Conservation (phyloP, 2,329 filamentous ascomycete genomes). For the Diaporthe helianthi region DNA sequence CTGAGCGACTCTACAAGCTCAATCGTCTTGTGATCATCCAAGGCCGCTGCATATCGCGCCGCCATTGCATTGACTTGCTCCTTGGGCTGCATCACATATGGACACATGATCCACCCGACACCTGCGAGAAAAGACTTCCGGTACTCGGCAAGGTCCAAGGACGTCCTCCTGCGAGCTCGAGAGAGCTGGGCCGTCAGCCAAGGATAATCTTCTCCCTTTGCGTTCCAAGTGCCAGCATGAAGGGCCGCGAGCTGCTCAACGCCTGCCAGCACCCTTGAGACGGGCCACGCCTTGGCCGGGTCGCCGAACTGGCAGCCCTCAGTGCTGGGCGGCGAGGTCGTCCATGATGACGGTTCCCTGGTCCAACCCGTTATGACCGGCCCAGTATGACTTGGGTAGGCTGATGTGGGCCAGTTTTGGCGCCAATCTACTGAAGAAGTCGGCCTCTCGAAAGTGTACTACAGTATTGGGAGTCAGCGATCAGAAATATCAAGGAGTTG, state of each 20-base stretch:
- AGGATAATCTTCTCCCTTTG: conserved; percentile 38
- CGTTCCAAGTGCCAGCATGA: conserved; percentile 42
- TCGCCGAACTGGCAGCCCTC: conserved; percentile 40
- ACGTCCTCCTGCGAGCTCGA: conserved; percentile 42
- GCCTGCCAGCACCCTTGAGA: conserved; percentile 44
- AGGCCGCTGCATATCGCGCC: conserved; percentile 46
- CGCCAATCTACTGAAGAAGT: conserved; percentile 21
- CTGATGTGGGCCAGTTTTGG: conserved; percentile 17
- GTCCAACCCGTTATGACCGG: conserved; percentile 3
- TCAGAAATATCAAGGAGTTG: too few species aligned
- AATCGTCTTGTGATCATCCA: conserved; percentile 48
- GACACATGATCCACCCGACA: conserved; percentile 43
- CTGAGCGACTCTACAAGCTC: conserved; percentile 36
- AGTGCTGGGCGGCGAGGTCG: conserved; percentile 8
- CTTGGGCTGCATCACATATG: conserved; percentile 44
- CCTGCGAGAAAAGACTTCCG: conserved; percentile 44
- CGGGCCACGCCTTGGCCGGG: conserved; percentile 43
- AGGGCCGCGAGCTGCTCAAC: conserved; percentile 47
- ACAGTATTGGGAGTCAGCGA: too few species aligned
- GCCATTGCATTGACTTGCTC: conserved; percentile 45
- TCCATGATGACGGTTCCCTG: conserved; percentile 23
- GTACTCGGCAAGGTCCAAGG: conserved; percentile 43
- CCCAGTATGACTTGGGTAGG: conserved; percentile 16
- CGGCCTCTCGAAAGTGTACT: conserved; percentile 18
- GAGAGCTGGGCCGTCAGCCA: conserved; percentile 36